Evolutionary conservation across 139 green algal genomes (phyloP).

Genomic region (Micractinium sp.): DNA sequence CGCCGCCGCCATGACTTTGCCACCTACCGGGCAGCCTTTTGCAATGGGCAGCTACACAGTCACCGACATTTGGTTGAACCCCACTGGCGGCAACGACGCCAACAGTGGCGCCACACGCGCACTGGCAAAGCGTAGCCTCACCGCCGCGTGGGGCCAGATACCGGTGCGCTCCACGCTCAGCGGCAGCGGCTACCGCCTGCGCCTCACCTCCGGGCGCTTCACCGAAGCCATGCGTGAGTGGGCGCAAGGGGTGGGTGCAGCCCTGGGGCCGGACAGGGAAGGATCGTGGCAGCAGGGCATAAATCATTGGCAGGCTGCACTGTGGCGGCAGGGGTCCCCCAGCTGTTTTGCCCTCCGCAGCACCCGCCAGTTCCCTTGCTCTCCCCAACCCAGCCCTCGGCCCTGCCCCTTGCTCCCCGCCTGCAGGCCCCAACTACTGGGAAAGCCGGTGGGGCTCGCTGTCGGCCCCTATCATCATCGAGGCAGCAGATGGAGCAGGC

Average conservation of each 20-base stretch:
- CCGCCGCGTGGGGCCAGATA: not conserved
- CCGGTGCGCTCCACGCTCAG: not conserved
- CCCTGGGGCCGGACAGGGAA: not conserved
- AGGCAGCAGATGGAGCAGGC: not conserved
- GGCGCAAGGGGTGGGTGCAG: not conserved
- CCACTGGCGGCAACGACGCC: not conserved
- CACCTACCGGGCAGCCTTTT: not conserved
- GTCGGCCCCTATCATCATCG: not conserved
- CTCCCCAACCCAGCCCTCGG: not conserved
- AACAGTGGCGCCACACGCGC: not conserved
- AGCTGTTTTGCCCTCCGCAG: not conserved
- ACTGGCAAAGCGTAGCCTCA: not conserved
- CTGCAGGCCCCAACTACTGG: slow-evolving; percentile 7
- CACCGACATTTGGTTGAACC: not conserved
- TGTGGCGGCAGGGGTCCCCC: not conserved
- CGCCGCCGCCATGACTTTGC: not conserved
- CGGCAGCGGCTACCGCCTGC: not conserved
- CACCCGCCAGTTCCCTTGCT: not conserved
- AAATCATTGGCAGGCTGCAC: not conserved
- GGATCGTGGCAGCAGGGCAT: not conserved
- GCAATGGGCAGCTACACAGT: not conserved
- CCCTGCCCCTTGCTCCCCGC: not conserved
- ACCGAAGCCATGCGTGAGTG: slow-evolving; percentile 2
- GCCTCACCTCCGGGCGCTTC: not conserved
- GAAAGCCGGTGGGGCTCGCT: not conserved